Evolutionary conservation across 306 rosid genomes (phyloP).

Genomic region (Prunus mume): DNA sequence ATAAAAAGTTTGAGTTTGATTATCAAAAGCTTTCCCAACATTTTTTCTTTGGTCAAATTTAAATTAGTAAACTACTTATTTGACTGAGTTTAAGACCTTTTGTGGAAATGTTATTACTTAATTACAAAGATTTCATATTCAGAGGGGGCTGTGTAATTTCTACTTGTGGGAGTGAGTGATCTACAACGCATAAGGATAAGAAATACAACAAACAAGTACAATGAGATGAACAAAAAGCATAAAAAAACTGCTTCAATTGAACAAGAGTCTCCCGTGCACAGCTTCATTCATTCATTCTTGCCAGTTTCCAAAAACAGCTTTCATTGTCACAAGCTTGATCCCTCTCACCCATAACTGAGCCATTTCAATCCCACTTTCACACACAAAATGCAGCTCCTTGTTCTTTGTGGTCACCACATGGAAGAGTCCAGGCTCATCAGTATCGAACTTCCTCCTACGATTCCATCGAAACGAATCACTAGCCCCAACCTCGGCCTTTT

Average conservation of each 20-base stretch:
- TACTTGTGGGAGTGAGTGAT: too few species aligned
- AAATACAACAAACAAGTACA: background rate
- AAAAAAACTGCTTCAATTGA: background rate
- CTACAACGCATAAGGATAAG: background rate
- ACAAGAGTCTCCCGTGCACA: background rate
- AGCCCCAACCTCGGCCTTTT: constrained; percentile 53
- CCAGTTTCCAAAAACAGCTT: constrained; percentile 42
- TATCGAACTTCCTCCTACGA: constrained; percentile 43
- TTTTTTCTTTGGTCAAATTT: too few species aligned
- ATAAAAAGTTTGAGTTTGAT: too few species aligned
- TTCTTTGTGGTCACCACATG: constrained; percentile 53
- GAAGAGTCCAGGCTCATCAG: constrained; percentile 50
- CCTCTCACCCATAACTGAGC: constrained; percentile 69
- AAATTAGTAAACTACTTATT: background rate
- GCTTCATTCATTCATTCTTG: constrained; percentile 10
- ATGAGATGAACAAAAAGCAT: background rate
- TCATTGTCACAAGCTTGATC: constrained; percentile 47
- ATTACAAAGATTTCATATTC: background rate
- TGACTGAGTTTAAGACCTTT: background rate
- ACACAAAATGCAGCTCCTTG: constrained; percentile 66
- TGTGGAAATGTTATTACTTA: background rate
- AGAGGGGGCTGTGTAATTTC: background rate
- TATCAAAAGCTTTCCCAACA: too few species aligned
- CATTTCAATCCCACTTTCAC: constrained; percentile 65
- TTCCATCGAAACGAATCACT: constrained; percentile 53